Conservation (phyloP, 345 rosid species). For the Punica granatum region DNA sequence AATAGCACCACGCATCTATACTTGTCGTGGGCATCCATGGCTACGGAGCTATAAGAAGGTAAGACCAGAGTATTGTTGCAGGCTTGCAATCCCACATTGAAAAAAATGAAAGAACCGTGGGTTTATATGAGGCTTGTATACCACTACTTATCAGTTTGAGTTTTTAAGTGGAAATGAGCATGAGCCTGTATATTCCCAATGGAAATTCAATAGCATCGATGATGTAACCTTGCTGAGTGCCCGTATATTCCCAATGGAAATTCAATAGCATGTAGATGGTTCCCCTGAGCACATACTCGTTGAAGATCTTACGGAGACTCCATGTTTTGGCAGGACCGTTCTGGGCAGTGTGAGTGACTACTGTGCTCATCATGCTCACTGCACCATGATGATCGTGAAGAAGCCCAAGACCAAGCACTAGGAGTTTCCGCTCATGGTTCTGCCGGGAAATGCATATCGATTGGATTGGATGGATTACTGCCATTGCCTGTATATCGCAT, state of each 20-base stretch:
- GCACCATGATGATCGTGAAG: conserved; percentile 92
- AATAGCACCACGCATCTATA: conserved; percentile 73
- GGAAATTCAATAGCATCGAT: too few species aligned
- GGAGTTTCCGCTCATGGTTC: conserved; percentile 8
- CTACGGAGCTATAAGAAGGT: conserved; percentile 95
- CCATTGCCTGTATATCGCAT: neutral
- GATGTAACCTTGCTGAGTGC: neutral
- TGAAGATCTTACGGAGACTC: too few species aligned
- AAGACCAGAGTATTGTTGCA: too few species aligned
- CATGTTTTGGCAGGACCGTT: conserved; percentile 58
- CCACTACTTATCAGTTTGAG: neutral
- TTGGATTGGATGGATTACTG: neutral
- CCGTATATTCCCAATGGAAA: too few species aligned
- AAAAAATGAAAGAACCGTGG: too few species aligned
- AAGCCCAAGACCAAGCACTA: conserved; percentile 75
- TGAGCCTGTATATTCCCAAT: too few species aligned
- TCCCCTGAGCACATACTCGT: neutral
- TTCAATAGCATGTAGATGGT: too few species aligned
- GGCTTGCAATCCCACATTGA: too few species aligned
- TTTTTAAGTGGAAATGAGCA: too few species aligned
- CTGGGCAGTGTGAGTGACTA: conserved; percentile 95
- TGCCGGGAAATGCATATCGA: neutral
- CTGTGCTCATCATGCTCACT: conserved; percentile 95
- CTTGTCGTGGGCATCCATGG: conserved; percentile 96
- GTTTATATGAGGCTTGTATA: too few species aligned